These are phyloP conservation scores for Solanum phureja DNA, from an alignment of 257 asterid species.

Conservation along the genomic window DNA sequence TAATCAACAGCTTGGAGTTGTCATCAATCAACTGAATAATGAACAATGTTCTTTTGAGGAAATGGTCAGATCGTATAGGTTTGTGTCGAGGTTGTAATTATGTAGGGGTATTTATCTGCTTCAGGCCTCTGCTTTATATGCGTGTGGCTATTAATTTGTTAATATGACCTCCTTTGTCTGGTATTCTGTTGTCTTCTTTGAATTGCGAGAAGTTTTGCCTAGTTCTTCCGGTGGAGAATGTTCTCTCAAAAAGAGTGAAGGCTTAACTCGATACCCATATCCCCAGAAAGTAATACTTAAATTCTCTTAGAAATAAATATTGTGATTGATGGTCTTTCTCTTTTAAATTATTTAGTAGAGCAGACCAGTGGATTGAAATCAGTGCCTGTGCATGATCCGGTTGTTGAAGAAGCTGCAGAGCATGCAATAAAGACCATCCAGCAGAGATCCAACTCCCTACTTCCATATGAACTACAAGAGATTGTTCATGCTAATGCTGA, in stretches of 20 bases:
- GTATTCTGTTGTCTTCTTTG: not conserved
- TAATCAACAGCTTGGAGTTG: not conserved
- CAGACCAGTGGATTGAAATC: constrained; percentile 49
- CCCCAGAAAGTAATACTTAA: not conserved
- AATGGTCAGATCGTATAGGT: not conserved
- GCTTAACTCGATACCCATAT: not conserved
- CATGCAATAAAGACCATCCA: constrained; percentile 74
- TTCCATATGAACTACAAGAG: constrained; percentile 65
- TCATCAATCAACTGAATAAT: not conserved
- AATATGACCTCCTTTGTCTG: not conserved
- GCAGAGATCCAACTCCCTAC: constrained; percentile 71
- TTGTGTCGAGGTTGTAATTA: not conserved
- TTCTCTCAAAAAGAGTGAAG: not conserved
- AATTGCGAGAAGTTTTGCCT: not conserved
- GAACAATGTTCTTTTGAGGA: not conserved
- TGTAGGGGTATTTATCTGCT: not conserved
- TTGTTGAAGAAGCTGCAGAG: constrained; percentile 75
- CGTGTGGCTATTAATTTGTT: not conserved
- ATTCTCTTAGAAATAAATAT: not conserved
- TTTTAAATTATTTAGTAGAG: constrained; percentile 18
- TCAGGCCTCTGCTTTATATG: not conserved
- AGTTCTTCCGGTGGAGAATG: not conserved
- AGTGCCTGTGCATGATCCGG: constrained; percentile 73
- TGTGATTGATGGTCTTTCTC: not conserved
- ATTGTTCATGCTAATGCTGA: constrained; percentile 74